Evolutionary conservation across 768 basidiomycete genomes (phyloP), one percentile per base, ranked within the genome.

Genomic region (Suillus brevipes): DNA sequence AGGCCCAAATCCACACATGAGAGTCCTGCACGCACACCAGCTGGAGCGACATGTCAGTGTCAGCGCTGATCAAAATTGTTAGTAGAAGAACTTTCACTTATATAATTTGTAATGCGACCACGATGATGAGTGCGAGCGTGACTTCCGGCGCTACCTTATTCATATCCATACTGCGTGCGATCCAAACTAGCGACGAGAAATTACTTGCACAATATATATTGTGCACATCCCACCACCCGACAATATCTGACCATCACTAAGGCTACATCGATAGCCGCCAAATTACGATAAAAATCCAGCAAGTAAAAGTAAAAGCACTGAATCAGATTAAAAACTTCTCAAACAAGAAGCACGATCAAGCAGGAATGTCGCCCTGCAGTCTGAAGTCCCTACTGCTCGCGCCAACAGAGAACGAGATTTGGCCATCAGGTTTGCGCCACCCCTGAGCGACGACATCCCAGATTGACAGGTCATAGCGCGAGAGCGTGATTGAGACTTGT

Each of bases 281-380:
- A 52, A 16, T 28, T 18, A 52, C 14, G 25, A 50, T 95, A 70
- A 97, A 97, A 65, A 7, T 97, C 81, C 97, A 97, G 95, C 97
- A 98, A 57, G 95, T 72, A 76, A 97, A 98, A 57, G 95, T 72
- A 76, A 97, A 89, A 79, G 95, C 92, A 64, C 91, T 91, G 71
- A 6, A 61, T 49, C 71, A 56, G 59, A 28, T 2, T 3, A 28
- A 28, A 28, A 28, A 28, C 28, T 2, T 28, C 36, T 14, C 68
- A 40, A 69, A 58, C 38, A 40, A 64, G 37, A 37, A 23, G n/a
- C 23, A 23, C n/a, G n/a, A 37, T 57, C 23, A 57, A 38, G 5
- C 3, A 37, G 36, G 4, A 16, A 62, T 59, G 9, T 12, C 14
- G 7, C 55, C 49, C 6, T 62, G 49, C 20, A 62, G 18, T 10